Evolutionary conservation across 225 moss, liverwort and hornwort species (phyloP), one percentile per base, ranked within the genome.

Genomic region (Polytrichum formosum): DNA sequence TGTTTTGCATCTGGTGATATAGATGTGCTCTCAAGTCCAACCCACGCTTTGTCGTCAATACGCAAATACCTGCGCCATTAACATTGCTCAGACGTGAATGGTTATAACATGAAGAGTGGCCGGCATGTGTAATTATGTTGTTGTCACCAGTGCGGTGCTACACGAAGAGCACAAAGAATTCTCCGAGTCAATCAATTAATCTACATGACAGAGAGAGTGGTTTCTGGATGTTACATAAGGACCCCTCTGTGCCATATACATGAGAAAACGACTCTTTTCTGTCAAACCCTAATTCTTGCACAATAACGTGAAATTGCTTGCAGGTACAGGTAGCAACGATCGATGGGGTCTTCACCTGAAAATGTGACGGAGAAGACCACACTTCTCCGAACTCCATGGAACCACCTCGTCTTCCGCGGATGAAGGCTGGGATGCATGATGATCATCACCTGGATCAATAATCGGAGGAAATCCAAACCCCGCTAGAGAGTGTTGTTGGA

Each of bases 31-130:
- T 91, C 97, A 59, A 98, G 85, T 27, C 94, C 97, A 54, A 89
- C 80, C 97, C 97, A 98, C 56, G 97, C 91, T 55, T 87, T 89
- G 6, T 67, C 69, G 70, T 98, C 94, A 69, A 98, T 92, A 58
- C 79, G 71, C 77, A 98, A 78, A 74, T 91, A 94, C 82, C 94
- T 97, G 87, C 78, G 46, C 46, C 46, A 46, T 13, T 16, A 46
- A 13, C 46, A 46, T 46, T 46, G 13, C 31, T 31, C 31, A 31
- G 7, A 46, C 16, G 46, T 46, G 13, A 46, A 46, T 46, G 46
- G 13, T 13, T 13, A 46, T 46, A 13, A 46, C 13, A 46, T 13
- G 46, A 46, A 13, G 13, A 46, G 4, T 46, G 46, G 16, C 46
- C 46, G 0, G 46, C 46, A 46, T 13, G 13, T 16, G 46, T 46